Conservation (phyloP, 192 early-diverging fungal genomes). For the Endogone sp. region DNA sequence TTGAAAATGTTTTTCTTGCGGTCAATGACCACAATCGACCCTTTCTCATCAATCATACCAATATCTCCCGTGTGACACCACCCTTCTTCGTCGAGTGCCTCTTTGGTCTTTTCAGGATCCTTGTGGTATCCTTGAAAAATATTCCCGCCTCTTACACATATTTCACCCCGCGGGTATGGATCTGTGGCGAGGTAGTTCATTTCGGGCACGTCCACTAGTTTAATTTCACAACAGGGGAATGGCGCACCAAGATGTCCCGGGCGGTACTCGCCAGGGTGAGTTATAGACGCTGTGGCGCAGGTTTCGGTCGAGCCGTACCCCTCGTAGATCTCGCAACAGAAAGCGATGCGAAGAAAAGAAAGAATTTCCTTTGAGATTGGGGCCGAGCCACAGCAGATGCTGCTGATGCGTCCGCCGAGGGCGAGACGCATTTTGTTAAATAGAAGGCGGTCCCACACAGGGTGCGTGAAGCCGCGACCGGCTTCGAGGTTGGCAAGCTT, state of each 20-base stretch:
- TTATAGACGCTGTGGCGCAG: conserved; percentile 49
- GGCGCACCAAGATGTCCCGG: conserved; percentile 79
- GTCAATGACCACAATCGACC: conserved; percentile 75
- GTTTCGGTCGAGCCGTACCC: conserved; percentile 91
- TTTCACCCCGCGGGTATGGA: conserved; percentile 85
- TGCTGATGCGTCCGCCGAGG: conserved; percentile 79
- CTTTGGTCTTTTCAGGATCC: conserved; percentile 68
- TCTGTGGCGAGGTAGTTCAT: conserved; percentile 81
- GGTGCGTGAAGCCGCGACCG: conserved; percentile 62
- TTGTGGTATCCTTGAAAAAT: conserved; percentile 78
- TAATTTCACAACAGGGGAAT: conserved; percentile 69
- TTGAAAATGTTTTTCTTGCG: conserved; percentile 85
- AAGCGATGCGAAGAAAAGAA: conserved; percentile 78
- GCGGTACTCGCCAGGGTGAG: conserved; percentile 52
- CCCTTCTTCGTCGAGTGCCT: conserved; percentile 76
- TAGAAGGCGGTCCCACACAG: conserved; percentile 86
- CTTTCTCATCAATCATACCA: conserved; percentile 62
- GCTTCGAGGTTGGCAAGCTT: conserved; percentile 61
- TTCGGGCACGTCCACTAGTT: conserved; percentile 86
- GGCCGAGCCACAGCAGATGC: conserved; percentile 83
- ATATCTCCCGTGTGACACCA: conserved; percentile 90
- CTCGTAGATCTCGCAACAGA: conserved; percentile 73
- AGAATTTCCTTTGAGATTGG: conserved; percentile 79
- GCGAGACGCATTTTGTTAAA: conserved; percentile 71
- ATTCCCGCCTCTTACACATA: conserved; percentile 75